These are phyloP conservation scores for Ogataea populi-albae DNA, from an alignment of 805 yeast genomes.

Conservation along the genomic window DNA sequence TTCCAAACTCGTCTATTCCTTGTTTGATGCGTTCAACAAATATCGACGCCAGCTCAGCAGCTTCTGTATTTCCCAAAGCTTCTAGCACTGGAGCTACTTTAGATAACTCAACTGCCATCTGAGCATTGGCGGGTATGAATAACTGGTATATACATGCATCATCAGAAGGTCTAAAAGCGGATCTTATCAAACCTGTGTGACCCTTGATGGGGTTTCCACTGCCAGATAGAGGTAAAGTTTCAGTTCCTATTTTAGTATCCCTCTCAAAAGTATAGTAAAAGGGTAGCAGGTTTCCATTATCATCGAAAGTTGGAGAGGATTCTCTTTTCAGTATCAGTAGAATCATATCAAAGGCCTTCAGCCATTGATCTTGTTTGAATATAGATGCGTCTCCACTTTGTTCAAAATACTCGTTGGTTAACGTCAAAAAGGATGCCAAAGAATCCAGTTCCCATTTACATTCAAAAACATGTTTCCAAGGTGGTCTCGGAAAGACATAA, in stretches of 20 bases:
- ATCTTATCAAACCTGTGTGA: constrained; percentile 68
- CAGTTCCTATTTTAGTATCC: constrained; percentile 71
- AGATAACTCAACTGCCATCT: constrained; percentile 61
- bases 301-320: constrained; percentile 56
- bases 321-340: constrained; percentile 57
- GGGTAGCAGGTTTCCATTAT: constrained; percentile 45
- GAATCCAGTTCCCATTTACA: constrained; percentile 90
- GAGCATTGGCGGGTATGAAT: constrained; percentile 85
- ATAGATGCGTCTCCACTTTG: constrained; percentile 48
- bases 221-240: constrained; percentile 76
- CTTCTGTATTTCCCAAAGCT: constrained; percentile 11
- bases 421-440: constrained; percentile 73
- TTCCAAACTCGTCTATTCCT: constrained; percentile 64
- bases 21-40: constrained; percentile 42
- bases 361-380: constrained; percentile 52
- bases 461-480: constrained; percentile 74
- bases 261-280: constrained; percentile 69
- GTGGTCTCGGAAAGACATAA: constrained; percentile 63
- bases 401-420: constrained; percentile 67
- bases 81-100: constrained; percentile 31
- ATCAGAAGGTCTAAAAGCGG: constrained; percentile 86
- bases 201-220: constrained; percentile 79
- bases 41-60: constrained; percentile 29
- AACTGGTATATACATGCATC: constrained; percentile 80
- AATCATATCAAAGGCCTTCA: constrained; percentile 51